phyloP scores from a whole-genome alignment of 2,329 filamentous ascomycete genomes.

The Aspergillus pseudoterreus region DNA sequence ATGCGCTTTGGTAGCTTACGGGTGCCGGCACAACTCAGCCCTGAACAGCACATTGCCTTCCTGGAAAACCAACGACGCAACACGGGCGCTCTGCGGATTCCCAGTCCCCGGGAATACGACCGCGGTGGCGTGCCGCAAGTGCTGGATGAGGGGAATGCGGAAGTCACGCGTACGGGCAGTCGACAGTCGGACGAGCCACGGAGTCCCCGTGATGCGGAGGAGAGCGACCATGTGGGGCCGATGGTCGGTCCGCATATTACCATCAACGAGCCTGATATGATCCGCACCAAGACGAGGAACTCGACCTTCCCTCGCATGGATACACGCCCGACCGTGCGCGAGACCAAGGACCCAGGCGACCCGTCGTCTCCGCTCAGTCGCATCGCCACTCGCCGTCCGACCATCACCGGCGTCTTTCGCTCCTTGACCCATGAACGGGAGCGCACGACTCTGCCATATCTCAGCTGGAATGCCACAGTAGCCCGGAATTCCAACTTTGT shows the following conservation, averaged over 20 bases:
- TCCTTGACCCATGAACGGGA: constrained; percentile 36
- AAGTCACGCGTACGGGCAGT: constrained; percentile 19
- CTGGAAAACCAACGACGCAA: constrained; percentile 77
- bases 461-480: constrained; percentile 90
- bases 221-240: constrained; percentile 21
- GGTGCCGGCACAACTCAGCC: constrained; percentile 51
- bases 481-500: constrained; percentile 91
- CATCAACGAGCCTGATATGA: constrained; percentile 45
- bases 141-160: constrained; percentile 46
- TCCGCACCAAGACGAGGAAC: constrained; percentile 29
- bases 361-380: constrained; percentile 20
- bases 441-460: constrained; percentile 69
- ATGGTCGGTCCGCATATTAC: constrained; percentile 41
- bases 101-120: constrained; percentile 86
- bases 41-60: constrained; percentile 84
- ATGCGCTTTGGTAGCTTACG: constrained; percentile 46
- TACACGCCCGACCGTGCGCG: constrained; percentile 30
- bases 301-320: constrained; percentile 38
- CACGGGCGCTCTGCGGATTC: constrained; percentile 76
- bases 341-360: constrained; percentile 29
- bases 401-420: constrained; percentile 30
- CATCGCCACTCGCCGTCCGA: constrained; percentile 25
- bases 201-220: constrained; percentile 14
- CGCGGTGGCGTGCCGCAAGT: constrained; percentile 68
- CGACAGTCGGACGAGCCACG: constrained; percentile 19